These are phyloP conservation scores for Talaromyces sp. DNA, from an alignment of 2,329 filamentous ascomycete species.

Conservation along the genomic window DNA sequence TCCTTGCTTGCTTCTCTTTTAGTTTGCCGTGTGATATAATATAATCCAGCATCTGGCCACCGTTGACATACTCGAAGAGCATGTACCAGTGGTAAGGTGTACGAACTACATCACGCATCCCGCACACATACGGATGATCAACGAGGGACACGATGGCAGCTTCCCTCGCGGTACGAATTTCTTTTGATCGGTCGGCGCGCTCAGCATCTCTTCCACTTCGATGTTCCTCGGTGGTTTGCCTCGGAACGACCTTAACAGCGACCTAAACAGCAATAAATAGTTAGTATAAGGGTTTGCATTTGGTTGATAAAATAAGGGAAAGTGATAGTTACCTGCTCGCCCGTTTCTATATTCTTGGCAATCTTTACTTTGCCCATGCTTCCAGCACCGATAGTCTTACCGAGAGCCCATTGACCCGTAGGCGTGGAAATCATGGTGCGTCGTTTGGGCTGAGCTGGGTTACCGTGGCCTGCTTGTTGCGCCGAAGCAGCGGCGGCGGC, in stretches of 20 bases:
- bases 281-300: background rate
- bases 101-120: conserved; percentile 88
- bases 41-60: conserved; percentile 98
- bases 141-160: conserved; percentile 94
- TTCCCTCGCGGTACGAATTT: conserved; percentile 90
- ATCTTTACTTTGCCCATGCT: conserved; percentile 99
- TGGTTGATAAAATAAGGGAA: background rate
- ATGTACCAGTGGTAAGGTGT: conserved; percentile 99
- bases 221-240: conserved; percentile 84
- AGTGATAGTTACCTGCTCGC: conserved; percentile 71
- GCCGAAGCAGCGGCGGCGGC: conserved; percentile 56
- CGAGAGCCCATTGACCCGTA: conserved; percentile 89
- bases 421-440: conserved; percentile 84
- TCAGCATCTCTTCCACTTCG: conserved; percentile 71
- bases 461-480: conserved; percentile 45
- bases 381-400: conserved; percentile 94
- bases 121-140: conserved; percentile 93
- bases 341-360: conserved; percentile 82
- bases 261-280: conserved; percentile 56
- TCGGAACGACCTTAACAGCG: conserved; percentile 94
- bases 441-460: conserved; percentile 48
- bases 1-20: conserved; percentile 97
- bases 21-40: conserved; percentile 97
- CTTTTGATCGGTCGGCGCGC: conserved; percentile 91
- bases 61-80: conserved; percentile 98